These are phyloP conservation scores for Penicillium crustosum DNA, from an alignment of 2,329 filamentous ascomycete genomes.

Conservation along the genomic window DNA sequence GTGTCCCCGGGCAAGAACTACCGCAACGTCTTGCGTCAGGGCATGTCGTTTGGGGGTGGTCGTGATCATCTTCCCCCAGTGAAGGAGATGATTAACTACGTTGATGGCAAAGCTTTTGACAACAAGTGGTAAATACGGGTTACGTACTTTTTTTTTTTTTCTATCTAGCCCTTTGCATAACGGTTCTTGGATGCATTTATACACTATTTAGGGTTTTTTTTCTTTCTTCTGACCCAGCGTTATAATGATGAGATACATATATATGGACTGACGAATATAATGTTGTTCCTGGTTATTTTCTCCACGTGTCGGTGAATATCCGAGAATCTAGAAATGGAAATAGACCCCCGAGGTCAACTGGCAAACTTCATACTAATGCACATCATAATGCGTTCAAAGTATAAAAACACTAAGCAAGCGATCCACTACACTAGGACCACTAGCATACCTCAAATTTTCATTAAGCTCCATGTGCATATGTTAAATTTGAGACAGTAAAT, in stretches of 20 bases:
- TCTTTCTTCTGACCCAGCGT: neutral
- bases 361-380: neutral
- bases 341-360: neutral
- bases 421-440: neutral
- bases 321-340: neutral
- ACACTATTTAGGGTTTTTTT: neutral
- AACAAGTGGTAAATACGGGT: constrained; percentile 44
- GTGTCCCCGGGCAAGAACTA: constrained; percentile 57
- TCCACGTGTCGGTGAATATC: too few relatives aligned
- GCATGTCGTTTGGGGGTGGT: constrained; percentile 52
- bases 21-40: constrained; percentile 53
- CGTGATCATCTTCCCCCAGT: constrained; percentile 49
- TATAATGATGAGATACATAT: neutral
- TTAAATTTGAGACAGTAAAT: neutral
- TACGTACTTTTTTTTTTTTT: neutral
- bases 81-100: constrained; percentile 52
- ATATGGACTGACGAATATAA: neutral
- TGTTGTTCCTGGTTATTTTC: neutral
- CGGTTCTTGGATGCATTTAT: neutral
- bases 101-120: constrained; percentile 50
- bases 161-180: neutral
- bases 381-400: neutral
- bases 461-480: neutral
- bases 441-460: neutral
- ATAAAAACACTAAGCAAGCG: neutral